Conservation (phyloP, 1,284 basidiomycete species). For the Puccinia novopanici region DNA sequence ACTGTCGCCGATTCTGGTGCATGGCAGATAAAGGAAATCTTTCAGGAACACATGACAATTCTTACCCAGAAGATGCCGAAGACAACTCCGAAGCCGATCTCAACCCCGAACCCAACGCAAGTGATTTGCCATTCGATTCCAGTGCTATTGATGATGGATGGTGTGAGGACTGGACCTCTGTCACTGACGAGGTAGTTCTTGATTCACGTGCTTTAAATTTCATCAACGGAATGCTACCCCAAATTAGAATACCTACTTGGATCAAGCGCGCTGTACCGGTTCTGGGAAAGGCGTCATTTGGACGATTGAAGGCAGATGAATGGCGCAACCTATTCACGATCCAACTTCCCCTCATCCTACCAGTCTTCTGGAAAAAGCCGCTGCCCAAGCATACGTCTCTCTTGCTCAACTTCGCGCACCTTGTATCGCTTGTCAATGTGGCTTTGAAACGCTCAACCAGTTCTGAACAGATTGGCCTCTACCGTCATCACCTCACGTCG, state of each 20-base stretch:
- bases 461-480: conserved; percentile 6
- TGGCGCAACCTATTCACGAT: conserved; percentile 37
- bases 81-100: too few species aligned
- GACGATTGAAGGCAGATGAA: conserved; percentile 52
- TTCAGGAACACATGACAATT: neutral
- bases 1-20: conserved; percentile 21
- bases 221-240: conserved; percentile 15
- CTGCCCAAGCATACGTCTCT: neutral
- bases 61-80: too few species aligned
- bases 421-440: conserved; percentile 38
- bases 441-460: conserved; percentile 17
- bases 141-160: conserved; percentile 10
- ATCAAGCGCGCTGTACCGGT: conserved; percentile 39
- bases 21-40: conserved; percentile 9
- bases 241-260: conserved; percentile 30
- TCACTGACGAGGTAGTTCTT: conserved; percentile 27
- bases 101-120: too few species aligned
- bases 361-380: conserved; percentile 17
- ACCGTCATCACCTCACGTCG: conserved; percentile 6
- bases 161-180: conserved; percentile 13
- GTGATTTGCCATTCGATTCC: neutral
- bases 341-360: conserved; percentile 19
- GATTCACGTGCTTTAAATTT: neutral
- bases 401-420: conserved; percentile 37
- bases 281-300: conserved; percentile 49